Evolutionary conservation across 768 basidiomycete genomes (phyloP).

Genomic region (Cystobasidium tubakii): DNA sequence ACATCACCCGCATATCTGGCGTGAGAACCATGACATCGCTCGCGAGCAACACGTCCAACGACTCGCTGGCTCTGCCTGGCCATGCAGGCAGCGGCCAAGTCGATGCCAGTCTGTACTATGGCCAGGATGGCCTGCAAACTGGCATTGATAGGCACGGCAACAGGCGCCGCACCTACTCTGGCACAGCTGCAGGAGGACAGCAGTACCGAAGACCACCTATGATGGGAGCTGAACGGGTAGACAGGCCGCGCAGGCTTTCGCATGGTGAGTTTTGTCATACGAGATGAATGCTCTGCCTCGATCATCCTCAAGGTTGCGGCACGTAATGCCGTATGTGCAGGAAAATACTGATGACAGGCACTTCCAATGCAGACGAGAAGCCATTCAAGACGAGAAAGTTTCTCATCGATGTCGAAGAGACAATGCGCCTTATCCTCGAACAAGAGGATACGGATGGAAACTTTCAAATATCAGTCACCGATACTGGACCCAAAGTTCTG

Average conservation of each 20-base stretch:
- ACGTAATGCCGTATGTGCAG: not conserved
- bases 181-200: constrained; percentile 7
- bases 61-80: constrained; percentile 23
- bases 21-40: not conserved
- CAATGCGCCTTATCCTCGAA: constrained; percentile 88
- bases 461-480: constrained; percentile 73
- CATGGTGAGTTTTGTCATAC: constrained; percentile 22
- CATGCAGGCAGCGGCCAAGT: constrained; percentile 9
- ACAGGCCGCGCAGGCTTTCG: constrained; percentile 15
- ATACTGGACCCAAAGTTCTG: constrained; percentile 94
- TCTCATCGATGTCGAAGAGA: constrained; percentile 55
- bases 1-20: not conserved
- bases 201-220: not conserved
- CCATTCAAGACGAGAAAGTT: constrained; percentile 36
- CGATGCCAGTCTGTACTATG: constrained; percentile 28
- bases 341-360: not conserved
- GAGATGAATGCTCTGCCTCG: not conserved
- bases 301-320: not conserved
- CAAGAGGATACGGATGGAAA: constrained; percentile 97
- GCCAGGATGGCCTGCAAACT: not conserved
- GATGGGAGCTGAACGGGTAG: constrained; percentile 24
- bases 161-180: constrained; percentile 12
- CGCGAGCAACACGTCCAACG: constrained; percentile 12
- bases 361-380: constrained; percentile 27
- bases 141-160: constrained; percentile 13